These are phyloP conservation scores for Mycena maculata DNA, from an alignment of 768 basidiomycete species.

Conservation along the genomic window DNA sequence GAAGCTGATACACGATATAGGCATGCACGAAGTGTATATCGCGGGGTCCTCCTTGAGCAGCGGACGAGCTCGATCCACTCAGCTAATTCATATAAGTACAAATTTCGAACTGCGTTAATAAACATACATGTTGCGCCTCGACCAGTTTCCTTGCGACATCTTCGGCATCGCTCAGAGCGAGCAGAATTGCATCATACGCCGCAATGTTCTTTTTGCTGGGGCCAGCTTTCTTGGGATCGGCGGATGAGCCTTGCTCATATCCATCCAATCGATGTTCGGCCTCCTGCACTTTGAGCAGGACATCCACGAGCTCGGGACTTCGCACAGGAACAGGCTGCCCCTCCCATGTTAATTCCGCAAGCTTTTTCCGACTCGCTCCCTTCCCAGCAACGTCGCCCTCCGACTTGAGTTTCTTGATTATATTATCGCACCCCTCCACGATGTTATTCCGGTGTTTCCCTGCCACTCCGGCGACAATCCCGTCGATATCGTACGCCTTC, in stretches of 20 bases:
- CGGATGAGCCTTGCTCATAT: constrained; percentile 43
- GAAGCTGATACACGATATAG: constrained; percentile 88
- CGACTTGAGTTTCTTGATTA: constrained; percentile 63
- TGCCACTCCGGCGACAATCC: constrained; percentile 74
- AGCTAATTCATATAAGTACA: constrained; percentile 41
- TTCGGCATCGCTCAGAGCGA: constrained; percentile 90
- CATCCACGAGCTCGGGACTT: constrained; percentile 91
- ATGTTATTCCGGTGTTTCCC: constrained; percentile 66
- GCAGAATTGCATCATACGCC: constrained; percentile 87
- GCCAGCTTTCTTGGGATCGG: constrained; percentile 48
- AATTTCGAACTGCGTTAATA: not conserved
- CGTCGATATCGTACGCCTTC: constrained; percentile 85
- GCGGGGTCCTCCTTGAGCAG: constrained; percentile 60
- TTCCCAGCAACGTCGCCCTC: constrained; percentile 52
- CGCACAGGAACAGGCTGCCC: constrained; percentile 86
- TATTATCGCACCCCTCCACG: constrained; percentile 69
- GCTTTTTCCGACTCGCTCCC: constrained; percentile 60
- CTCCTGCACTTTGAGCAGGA: constrained; percentile 84
- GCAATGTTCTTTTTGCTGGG: constrained; percentile 82
- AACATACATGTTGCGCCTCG: constrained; percentile 80
- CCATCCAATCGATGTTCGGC: constrained; percentile 71
- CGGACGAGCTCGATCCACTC: constrained; percentile 52
- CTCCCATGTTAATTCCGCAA: constrained; percentile 80
- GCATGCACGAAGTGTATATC: constrained; percentile 89
- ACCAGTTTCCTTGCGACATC: constrained; percentile 81